These are phyloP conservation scores for Scheffersomyces stipitis DNA, from an alignment of 805 yeast genomes.

Conservation along the genomic window DNA sequence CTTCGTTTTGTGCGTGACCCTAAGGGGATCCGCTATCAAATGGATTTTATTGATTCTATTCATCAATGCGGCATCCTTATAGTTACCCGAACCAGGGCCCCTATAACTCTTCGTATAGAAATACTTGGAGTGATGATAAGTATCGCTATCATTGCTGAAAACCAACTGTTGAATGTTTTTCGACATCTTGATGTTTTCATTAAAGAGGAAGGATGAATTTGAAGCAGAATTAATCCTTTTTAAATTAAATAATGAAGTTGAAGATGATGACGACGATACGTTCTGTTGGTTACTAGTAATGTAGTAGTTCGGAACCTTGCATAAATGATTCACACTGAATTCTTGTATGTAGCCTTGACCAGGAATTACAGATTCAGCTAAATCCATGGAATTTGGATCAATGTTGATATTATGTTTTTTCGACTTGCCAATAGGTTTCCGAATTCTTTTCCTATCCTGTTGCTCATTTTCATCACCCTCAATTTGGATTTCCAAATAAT, in stretches of 20 bases:
- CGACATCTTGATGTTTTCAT: constrained; percentile 27
- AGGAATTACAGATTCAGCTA: constrained; percentile 39
- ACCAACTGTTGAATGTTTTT: constrained; percentile 37
- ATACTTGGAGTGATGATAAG: constrained; percentile 34
- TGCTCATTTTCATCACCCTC: constrained; percentile 1
- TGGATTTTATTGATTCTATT: constrained; percentile 39
- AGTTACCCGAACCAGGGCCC: constrained; percentile 48
- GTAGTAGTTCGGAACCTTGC: constrained; percentile 45
- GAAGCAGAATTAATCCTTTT: constrained; percentile 17
- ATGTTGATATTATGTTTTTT: constrained; percentile 30
- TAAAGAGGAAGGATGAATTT: constrained; percentile 21
- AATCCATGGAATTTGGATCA: constrained; percentile 42
- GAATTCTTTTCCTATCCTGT: constrained; percentile 7
- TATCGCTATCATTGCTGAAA: constrained; percentile 36
- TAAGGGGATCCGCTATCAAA: constrained; percentile 14
- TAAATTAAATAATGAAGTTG: constrained; percentile 1
- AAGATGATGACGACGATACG: constrained; percentile 6
- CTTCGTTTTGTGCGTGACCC: constrained; percentile 17
- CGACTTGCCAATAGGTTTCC: constrained; percentile 29
- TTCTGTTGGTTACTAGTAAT: constrained; percentile 28
- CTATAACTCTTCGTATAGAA: constrained; percentile 40
- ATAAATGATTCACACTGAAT: constrained; percentile 38
- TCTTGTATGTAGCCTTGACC: constrained; percentile 47
- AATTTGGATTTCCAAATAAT: constrained; percentile 20
- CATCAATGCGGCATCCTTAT: constrained; percentile 43